Base-by-base conservation (phyloP, 192 early-diverging fungal genomes). In the Lobosporangium transversale region DNA sequence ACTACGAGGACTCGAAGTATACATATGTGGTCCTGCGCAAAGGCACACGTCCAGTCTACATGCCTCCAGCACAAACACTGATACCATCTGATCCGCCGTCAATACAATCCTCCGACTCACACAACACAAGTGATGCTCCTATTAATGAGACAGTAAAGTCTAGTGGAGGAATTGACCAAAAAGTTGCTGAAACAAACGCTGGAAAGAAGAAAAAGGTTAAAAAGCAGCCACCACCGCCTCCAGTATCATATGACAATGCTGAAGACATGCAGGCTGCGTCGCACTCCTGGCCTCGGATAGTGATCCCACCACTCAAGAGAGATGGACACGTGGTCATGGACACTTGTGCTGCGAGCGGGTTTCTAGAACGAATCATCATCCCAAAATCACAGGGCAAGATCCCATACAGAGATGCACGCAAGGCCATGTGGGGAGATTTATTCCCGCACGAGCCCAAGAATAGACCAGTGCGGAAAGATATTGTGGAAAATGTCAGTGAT, bases 381-480 rank as follows among this genome's bases (percentile, higher is more conserved):
- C 87, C 89, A 7, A 91, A 90, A 62, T 85, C 85, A 1, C 87
- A 90, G 57, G 84, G 88, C 53, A 92, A 90, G 82, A 69, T 87
- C 53, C 80, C 82, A 0, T 94, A 92, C 62, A 66, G 86, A n/a
- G 93, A 91, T 70, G 89, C 89, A 0, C 78, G 89, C 20, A 94
- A 96, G 78, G 75, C 84, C 0, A 83, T 76, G 64, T 96, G 94
- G 94, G 93, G 92, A n/a, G 94, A 94, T 63, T 58, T 91, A 30
- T 91, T 93, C 68, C 93, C 93, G 58, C 90, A 94, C 59, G 42
- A 31, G 26, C 88, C 92, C 7, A 92, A 91, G 50, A 88, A 85
- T 32, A 76, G 60, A 26, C 58, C 73, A 7, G 65, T 76, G 15
- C 44, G 65, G 44, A 76, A 76, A 26, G 58, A 62, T 10, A 31